phyloP scores from a whole-genome alignment of 179 eudicot species.

The Carnegiea gigantea region DNA sequence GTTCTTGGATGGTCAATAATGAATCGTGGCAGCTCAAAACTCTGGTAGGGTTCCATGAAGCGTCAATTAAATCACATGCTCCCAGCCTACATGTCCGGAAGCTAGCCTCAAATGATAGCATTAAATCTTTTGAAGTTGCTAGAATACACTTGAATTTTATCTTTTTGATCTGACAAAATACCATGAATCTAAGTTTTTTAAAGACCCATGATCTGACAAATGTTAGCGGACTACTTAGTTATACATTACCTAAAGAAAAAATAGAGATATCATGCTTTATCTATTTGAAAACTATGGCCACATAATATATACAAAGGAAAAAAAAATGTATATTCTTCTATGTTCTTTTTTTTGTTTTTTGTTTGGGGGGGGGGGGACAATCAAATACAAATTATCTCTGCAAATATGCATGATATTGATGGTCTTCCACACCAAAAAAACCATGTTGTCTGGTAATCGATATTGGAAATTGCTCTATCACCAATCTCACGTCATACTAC shows the following conservation, averaged over 20 bases:
- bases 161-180: too few relatives aligned
- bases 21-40: background rate
- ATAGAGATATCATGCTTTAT: background rate
- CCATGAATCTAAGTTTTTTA: too few relatives aligned
- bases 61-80: too few relatives aligned
- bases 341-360: background rate
- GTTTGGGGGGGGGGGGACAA: background rate
- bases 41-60: too few relatives aligned
- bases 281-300: too few relatives aligned
- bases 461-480: background rate
- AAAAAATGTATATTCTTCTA: too few relatives aligned
- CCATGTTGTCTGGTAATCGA: background rate
- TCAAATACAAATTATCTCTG: background rate
- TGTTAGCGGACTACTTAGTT: background rate
- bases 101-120: background rate
- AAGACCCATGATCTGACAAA: background rate
- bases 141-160: background rate
- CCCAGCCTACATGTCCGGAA: background rate
- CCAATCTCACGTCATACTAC: background rate
- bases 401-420: background rate
- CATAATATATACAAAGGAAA: too few relatives aligned
- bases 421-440: background rate
- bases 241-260: background rate
- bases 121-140: too few relatives aligned
- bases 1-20: background rate